A percentile compares a stretch with the other conserved stretches of the same genome.
These are phyloP conservation scores for Celoporthe dispersa DNA, from an alignment of 2,329 filamentous ascomycete species.

Conservation along the genomic window DNA sequence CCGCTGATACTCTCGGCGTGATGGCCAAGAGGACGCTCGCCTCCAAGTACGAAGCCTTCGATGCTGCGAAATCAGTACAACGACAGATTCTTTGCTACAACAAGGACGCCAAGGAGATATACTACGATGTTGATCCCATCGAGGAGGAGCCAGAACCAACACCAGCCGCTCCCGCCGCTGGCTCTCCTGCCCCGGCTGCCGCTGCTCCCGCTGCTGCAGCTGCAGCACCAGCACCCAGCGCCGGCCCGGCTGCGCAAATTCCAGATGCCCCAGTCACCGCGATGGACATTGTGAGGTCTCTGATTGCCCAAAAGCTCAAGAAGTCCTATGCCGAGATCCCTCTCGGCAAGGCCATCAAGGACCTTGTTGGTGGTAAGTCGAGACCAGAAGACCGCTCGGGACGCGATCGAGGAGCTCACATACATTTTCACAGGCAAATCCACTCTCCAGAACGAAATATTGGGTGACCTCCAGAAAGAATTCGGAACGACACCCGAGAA, in stretches of 20 bases:
- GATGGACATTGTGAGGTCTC: constrained; percentile 82
- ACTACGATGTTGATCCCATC: constrained; percentile 95
- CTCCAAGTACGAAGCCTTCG: constrained; percentile 98
- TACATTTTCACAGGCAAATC: constrained; percentile 76
- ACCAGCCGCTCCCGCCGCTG: constrained; percentile 51
- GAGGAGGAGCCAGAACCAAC: constrained; percentile 81
- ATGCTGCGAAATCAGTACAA: constrained; percentile 94
- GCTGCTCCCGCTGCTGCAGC: constrained; percentile 58
- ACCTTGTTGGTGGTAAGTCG: constrained; percentile 87
- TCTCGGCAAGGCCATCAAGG: constrained; percentile 95
- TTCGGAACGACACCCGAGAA: constrained; percentile 98
- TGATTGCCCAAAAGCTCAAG: constrained; percentile 98
- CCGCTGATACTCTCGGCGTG: constrained; percentile 92
- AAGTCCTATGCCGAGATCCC: constrained; percentile 89
- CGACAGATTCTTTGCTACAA: constrained; percentile 99
- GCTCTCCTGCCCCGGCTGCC: constrained; percentile 56
- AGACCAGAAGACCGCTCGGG: constrained; percentile 7
- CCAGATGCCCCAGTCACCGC: constrained; percentile 86
- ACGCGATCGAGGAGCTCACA: constrained; percentile 23
- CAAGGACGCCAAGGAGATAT: constrained; percentile 99
- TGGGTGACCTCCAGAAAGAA: constrained; percentile 96
- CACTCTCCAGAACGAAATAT: constrained; percentile 96
- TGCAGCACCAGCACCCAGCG: constrained; percentile 66
- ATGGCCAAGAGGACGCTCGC: constrained; percentile 97
- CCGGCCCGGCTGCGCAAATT: constrained; percentile 85